Base-by-base conservation (phyloP, 2,329 filamentous ascomycete species). In the Byssoonygena ceratinophila region DNA sequence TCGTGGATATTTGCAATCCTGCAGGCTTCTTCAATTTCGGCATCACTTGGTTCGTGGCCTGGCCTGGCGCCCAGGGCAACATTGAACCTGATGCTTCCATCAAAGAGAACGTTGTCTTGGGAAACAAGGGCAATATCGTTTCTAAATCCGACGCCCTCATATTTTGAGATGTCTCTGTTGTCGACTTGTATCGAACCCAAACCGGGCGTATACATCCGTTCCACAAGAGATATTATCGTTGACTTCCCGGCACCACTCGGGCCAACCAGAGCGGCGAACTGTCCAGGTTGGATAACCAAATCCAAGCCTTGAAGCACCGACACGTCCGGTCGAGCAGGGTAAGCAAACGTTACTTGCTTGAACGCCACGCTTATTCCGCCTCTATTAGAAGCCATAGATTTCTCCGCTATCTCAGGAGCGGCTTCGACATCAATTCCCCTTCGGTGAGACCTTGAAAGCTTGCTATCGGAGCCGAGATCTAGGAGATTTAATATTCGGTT, bases 161-260 rank as follows among this genome's bases (percentile, higher is more conserved):
- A 78, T 60, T 79, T 82, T 29, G 83, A 81, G 53, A 87, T 85
- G 61, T 89, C 84, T 7, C 85, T 58, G 0, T 83, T 84, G 59
- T 89, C 85, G 55, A 89, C 83, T 54, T 73, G 64, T 55, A 88
- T 80, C 12, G 67, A 77, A 8, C 84, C 84, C 4, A 79, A 76
- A 8, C 74, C 68, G 0, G 82, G 78, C 61, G 85, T 82, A n/a
- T 88, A 71, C 70, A 88, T 87, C 18, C 85, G 81, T 74, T 88
- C 87, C 0, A 88, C 71, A 0, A 84, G 83, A 1, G 88, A 73
- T 0, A 84, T 87, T 23, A 88, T 69, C 0, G 82, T 84, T 0
- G 82, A 85, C 67, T 88, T 88, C 55, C 85, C 85, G 0, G 84
- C 83, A 7, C 84, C 84, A 0, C 84, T 88, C n/a, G 84, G 78